These are phyloP conservation scores for Neurospora sp. DNA, from an alignment of 495 filamentous ascomycete genomes.

Conservation along the genomic window DNA sequence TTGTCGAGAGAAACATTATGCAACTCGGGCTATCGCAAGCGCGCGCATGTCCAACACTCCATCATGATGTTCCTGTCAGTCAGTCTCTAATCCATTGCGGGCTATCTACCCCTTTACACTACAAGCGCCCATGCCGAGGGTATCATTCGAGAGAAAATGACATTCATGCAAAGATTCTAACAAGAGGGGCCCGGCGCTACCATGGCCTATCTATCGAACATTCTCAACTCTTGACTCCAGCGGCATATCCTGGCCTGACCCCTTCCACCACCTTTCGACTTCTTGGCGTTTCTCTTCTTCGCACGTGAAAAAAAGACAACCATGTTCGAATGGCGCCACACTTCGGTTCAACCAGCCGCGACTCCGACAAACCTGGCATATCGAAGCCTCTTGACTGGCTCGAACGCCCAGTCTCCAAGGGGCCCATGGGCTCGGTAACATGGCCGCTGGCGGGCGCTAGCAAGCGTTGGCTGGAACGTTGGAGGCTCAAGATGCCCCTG, in stretches of 20 bases:
- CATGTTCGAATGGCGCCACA: not conserved
- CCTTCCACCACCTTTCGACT: not conserved
- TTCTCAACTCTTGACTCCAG: not conserved
- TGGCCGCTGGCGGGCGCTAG: not conserved
- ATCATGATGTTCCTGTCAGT: not conserved
- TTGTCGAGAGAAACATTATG: not conserved
- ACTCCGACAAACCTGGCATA: not conserved
- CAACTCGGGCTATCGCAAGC: not conserved
- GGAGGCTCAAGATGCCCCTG: not conserved
- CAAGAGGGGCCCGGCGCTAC: not conserved
- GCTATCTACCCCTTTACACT: not conserved
- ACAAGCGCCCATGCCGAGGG: not conserved
- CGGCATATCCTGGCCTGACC: not conserved
- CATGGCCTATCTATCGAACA: not conserved
- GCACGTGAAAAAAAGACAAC: not conserved
- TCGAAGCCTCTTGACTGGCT: not conserved
- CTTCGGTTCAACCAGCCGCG: not conserved
- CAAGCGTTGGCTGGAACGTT: not conserved
- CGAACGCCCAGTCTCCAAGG: not conserved
- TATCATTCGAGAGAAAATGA: not conserved
- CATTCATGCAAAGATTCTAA: not conserved
- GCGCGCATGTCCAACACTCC: not conserved
- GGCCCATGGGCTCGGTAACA: not conserved
- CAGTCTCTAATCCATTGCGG: not conserved
- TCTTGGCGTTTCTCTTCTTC: not conserved